Evolutionary conservation across 2,329 filamentous ascomycete species (phyloP), one percentile per base, ranked within the genome.

Genomic region (Periconia sp.): DNA sequence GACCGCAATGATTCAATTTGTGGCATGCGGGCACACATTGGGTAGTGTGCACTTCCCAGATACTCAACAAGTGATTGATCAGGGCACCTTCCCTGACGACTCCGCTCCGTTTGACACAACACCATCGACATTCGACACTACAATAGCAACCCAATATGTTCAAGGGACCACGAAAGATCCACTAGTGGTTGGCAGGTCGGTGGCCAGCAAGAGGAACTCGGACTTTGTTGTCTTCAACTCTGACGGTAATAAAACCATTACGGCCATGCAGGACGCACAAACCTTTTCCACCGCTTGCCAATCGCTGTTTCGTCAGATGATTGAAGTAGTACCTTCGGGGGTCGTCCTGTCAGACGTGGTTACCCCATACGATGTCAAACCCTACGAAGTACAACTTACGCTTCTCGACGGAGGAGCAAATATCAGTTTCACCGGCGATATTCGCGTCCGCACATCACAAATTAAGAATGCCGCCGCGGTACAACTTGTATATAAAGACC

Each of bases 21-120:
- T 79, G 1, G 84, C 83, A 10, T 87, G 85, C 63, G 85, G 85
- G 2, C 85, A 87, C 64, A 82, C 82, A 0, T 66, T 87, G 19
- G 85, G 85, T 19, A 81, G 83, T 15, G 84, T 86, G 8, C 84
- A 87, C 68, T 73, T 74, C 23, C 63, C 65, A 10, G 76, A 84
- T 57, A 84, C 84, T 55, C 80, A 82, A 0, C 72, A 78, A 9
- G 79, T 86, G 41, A 79, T 84, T 1, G 74, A 79, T 1, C 55
- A 71, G 2, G 78, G 77, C 6, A 73, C 73, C 6, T 73, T 71
- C 11, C 63, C 73, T 9, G 74, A 82, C 50, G 81, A 77, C 18
- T 73, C 79, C 49, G 70, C 70, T 2, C 60, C 73, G 6, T 73
- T 85, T 47, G 83, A 85, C 54, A 73, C 76, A 1, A 79, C 78